A percentile compares a stretch with the other conserved stretches of the same genome.
Evolutionary conservation across 768 basidiomycete species (phyloP).

Genomic region (Tephrocybe sp.): DNA sequence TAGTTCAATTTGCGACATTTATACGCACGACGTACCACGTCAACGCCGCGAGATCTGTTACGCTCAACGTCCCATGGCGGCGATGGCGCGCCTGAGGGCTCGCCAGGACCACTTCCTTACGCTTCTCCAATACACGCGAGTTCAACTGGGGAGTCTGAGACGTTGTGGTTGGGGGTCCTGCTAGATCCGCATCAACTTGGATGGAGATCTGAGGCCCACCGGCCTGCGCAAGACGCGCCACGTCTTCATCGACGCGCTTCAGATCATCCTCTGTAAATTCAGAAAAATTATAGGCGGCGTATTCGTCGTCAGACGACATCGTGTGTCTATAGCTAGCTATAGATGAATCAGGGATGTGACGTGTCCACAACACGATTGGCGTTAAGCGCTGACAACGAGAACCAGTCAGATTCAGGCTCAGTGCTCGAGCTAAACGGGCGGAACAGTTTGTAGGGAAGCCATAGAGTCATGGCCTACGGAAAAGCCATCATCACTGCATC

Average conservation of each 20-base stretch:
- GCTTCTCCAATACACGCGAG: slow-evolving; percentile 1
- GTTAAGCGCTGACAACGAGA: no score
- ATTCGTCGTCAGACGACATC: slow-evolving; percentile 39
- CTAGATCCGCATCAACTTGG: slow-evolving; percentile 26
- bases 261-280: slow-evolving; percentile 63
- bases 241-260: slow-evolving; percentile 43
- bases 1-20: no score
- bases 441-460: no score
- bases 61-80: slow-evolving; percentile 47
- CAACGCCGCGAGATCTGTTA: slow-evolving; percentile 62
- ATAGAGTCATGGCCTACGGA: no score
- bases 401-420: no score
- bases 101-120: background rate
- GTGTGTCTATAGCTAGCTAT: no score
- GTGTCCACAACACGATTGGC: no score
- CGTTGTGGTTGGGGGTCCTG: background rate
- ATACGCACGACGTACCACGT: slow-evolving; percentile 49
- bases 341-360: background rate
- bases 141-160: slow-evolving; percentile 2
- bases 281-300: slow-evolving; percentile 47
- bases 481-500: no score
- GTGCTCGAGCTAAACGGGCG: no score
- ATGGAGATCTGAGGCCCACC: slow-evolving; percentile 34
- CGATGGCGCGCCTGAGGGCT: slow-evolving; percentile 48
- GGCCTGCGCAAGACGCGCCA: slow-evolving; percentile 19